phyloP scores from a whole-genome alignment of 2,329 filamentous ascomycete species.

The Beauveria varroae region DNA sequence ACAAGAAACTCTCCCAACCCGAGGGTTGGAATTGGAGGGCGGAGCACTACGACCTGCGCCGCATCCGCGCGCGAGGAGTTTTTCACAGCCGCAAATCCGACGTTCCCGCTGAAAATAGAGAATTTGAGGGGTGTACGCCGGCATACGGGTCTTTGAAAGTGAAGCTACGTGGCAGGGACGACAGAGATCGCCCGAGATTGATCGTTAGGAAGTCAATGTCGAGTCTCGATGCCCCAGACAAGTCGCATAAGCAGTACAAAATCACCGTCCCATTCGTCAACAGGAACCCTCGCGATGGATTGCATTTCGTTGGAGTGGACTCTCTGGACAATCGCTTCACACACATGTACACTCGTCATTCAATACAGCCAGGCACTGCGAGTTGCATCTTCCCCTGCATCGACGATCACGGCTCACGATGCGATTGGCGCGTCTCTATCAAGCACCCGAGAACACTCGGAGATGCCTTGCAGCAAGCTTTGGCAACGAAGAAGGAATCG shows the following conservation, averaged over 20 bases:
- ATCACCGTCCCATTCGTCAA: conserved; percentile 69
- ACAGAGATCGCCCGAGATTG: conserved; percentile 32
- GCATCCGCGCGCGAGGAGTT: conserved; percentile 55
- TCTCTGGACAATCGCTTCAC: conserved; percentile 76
- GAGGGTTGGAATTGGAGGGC: conserved; percentile 55
- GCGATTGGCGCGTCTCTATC: conserved; percentile 82
- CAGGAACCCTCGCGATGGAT: conserved; percentile 69
- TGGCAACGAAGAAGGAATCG: conserved; percentile 32
- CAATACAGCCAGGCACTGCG: conserved; percentile 67
- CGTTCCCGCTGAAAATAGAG: conserved; percentile 47
- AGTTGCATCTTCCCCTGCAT: conserved; percentile 90
- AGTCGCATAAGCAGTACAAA: conserved; percentile 38
- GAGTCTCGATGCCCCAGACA: conserved; percentile 24
- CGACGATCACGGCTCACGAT: conserved; percentile 74
- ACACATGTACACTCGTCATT: conserved; percentile 84
- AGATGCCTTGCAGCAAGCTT: conserved; percentile 55
- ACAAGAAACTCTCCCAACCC: conserved; percentile 56
- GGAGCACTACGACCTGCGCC: conserved; percentile 67
- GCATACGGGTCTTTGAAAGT: conserved; percentile 45
- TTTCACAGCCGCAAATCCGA: conserved; percentile 44
- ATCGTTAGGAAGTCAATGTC: conserved; percentile 37
- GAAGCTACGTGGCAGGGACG: conserved; percentile 33
- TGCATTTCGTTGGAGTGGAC: conserved; percentile 86
- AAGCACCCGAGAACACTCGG: conserved; percentile 80
- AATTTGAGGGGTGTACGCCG: conserved; percentile 47